phyloP scores from a whole-genome alignment of 441 rosid genomes.

The Gossypium lobatum region DNA sequence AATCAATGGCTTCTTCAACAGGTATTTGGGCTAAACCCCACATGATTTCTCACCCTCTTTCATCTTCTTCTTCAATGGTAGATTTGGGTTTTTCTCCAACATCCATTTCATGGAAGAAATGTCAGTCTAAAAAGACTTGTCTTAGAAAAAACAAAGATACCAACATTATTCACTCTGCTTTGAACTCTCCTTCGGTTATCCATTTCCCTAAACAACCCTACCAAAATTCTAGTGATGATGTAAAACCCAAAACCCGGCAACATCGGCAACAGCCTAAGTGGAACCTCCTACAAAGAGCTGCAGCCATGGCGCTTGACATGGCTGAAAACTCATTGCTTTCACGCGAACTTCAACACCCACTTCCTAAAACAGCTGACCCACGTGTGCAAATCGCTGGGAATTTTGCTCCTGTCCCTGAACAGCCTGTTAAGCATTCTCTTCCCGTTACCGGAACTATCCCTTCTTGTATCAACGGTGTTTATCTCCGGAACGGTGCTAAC shows the following conservation, averaged over 20 bases:
- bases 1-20: conserved; percentile 26
- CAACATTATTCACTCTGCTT: conserved; percentile 20
- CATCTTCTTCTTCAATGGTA: background rate
- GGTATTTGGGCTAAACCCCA: conserved; percentile 27
- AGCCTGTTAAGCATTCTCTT: conserved; percentile 33
- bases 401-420: conserved; percentile 69
- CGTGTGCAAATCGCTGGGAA: conserved; percentile 63
- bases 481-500: conserved; percentile 72
- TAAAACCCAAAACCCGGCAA: conserved; percentile 8
- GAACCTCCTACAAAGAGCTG: conserved; percentile 57
- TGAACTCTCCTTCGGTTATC: conserved; percentile 24
- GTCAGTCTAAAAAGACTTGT: background rate
- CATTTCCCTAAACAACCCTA: conserved; percentile 28
- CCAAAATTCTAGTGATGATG: conserved; percentile 6
- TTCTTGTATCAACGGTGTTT: conserved; percentile 57
- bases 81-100: conserved; percentile 18
- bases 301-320: conserved; percentile 41
- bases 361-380: conserved; percentile 67
- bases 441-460: conserved; percentile 56
- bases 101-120: background rate
- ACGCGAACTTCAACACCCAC: conserved; percentile 41
- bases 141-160: background rate
- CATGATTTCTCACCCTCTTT: background rate
- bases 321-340: conserved; percentile 52
- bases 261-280: conserved; percentile 20